Percentiles rank a stretch among this genome's conserved stretches.
These are phyloP conservation scores for Auriscalpium vulgare DNA, from an alignment of 768 basidiomycete genomes.

Conservation along the genomic window DNA sequence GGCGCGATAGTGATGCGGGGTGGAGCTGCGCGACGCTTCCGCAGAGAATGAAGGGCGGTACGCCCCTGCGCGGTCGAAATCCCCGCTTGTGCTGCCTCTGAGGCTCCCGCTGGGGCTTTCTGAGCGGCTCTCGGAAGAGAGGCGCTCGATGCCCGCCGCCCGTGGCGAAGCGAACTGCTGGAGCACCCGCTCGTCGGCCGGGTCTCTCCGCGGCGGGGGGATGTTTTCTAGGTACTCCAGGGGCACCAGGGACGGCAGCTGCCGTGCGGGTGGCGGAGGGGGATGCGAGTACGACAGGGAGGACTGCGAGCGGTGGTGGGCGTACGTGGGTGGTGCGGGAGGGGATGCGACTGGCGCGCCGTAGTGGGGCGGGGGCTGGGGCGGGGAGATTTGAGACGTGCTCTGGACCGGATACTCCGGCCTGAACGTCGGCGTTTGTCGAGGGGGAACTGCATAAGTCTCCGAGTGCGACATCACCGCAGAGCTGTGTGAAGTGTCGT, in stretches of 20 bases:
- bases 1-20: not conserved
- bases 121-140: not conserved
- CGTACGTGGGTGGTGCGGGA: not conserved
- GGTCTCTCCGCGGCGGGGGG: slow-evolving; percentile 3
- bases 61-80: not conserved
- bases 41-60: not conserved
- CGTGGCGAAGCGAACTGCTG: slow-evolving; percentile 9
- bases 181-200: slow-evolving; percentile 7
- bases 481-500: not conserved
- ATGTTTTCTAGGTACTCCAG: slow-evolving; percentile 11
- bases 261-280: not conserved
- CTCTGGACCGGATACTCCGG: not conserved
- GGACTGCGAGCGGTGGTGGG: not conserved
- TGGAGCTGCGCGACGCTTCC: not conserved
- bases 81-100: not conserved
- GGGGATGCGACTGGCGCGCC: not conserved
- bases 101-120: not conserved
- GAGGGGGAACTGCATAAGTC: not conserved
- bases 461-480: not conserved
- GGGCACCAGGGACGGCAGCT: slow-evolving; percentile 8
- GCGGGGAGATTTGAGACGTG: not conserved
- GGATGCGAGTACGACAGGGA: not conserved
- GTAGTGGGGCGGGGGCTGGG: not conserved
- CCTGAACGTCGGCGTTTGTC: not conserved
- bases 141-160: not conserved